A percentile compares a stretch with the other conserved stretches of the same genome.
These are phyloP conservation scores for Gastrolobium villosum DNA, from an alignment of 306 rosid species.

Conservation along the genomic window DNA sequence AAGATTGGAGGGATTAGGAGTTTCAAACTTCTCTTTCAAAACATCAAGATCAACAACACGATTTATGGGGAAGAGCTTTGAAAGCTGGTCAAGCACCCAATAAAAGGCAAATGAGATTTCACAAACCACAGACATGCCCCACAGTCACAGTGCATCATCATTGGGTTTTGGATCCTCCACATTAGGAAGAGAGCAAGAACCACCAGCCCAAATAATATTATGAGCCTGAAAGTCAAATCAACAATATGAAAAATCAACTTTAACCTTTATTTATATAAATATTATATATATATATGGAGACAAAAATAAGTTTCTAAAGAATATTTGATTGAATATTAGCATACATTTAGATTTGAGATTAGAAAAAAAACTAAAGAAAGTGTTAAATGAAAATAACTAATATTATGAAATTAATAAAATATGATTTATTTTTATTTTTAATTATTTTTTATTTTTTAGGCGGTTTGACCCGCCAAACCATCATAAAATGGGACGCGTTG, in stretches of 20 bases:
- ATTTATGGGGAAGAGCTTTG: slow-evolving; percentile 84
- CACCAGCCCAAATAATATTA: slow-evolving; percentile 65
- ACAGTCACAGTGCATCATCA: slow-evolving; percentile 78
- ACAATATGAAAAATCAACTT: slow-evolving; percentile 22
- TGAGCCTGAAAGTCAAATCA: slow-evolving; percentile 61
- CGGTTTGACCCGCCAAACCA: too few relatives aligned
- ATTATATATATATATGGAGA: too few relatives aligned
- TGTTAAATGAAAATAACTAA: too few relatives aligned
- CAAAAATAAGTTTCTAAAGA: too few relatives aligned
- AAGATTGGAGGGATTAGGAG: slow-evolving; percentile 67
- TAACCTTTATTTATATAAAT: too few relatives aligned
- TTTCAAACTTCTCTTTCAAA: slow-evolving; percentile 76
- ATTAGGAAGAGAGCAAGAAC: slow-evolving; percentile 63
- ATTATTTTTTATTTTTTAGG: too few relatives aligned
- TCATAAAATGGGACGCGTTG: too few relatives aligned
- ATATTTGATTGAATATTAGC: too few relatives aligned
- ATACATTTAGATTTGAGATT: too few relatives aligned
- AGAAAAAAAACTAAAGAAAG: too few relatives aligned
- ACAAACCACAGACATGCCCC: slow-evolving; percentile 85
- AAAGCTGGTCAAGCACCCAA: slow-evolving; percentile 87
- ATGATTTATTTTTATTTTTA: too few relatives aligned
- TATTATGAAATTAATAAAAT: too few relatives aligned
- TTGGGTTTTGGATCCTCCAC: slow-evolving; percentile 79
- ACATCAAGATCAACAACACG: slow-evolving; percentile 65
- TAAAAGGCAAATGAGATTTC: slow-evolving; percentile 91